Evolutionary conservation across 2,329 filamentous ascomycete species (phyloP).

Genomic region (Trichoderma koningii): DNA sequence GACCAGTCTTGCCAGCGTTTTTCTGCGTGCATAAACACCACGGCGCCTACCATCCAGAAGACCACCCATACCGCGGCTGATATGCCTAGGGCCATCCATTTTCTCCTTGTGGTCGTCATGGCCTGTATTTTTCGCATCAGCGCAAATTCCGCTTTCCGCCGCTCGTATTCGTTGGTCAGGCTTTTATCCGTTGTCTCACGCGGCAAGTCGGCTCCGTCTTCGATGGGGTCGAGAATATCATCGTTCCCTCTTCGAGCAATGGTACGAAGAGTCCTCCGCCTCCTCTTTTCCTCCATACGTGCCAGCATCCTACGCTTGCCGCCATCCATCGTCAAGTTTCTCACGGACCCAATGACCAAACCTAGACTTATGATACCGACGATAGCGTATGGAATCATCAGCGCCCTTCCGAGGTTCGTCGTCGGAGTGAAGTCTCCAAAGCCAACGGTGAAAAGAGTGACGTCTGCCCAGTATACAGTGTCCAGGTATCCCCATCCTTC

Average conservation of each 20-base stretch:
- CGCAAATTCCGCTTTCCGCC: conserved; percentile 70
- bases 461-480: conserved; percentile 76
- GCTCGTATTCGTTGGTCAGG: conserved; percentile 52
- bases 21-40: conserved; percentile 66
- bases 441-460: conserved; percentile 66
- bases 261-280: conserved; percentile 49
- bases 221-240: conserved; percentile 50
- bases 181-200: conserved; percentile 15
- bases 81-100: conserved; percentile 71
- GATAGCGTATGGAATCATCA: conserved; percentile 82
- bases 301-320: conserved; percentile 54
- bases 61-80: conserved; percentile 69
- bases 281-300: conserved; percentile 62
- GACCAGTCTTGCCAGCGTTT: conserved; percentile 59
- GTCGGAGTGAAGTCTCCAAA: conserved; percentile 57
- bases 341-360: conserved; percentile 79
- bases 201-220: background rate
- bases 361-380: conserved; percentile 82
- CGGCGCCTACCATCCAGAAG: conserved; percentile 79
- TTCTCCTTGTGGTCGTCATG: conserved; percentile 63
- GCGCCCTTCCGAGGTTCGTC: conserved; percentile 61
- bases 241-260: conserved; percentile 51
- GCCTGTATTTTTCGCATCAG: conserved; percentile 81
- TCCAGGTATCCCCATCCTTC: conserved; percentile 78
- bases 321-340: conserved; percentile 63